These are phyloP conservation scores for Zizania palustris DNA, from an alignment of 202 grass and related monocot species.

Conservation along the genomic window DNA sequence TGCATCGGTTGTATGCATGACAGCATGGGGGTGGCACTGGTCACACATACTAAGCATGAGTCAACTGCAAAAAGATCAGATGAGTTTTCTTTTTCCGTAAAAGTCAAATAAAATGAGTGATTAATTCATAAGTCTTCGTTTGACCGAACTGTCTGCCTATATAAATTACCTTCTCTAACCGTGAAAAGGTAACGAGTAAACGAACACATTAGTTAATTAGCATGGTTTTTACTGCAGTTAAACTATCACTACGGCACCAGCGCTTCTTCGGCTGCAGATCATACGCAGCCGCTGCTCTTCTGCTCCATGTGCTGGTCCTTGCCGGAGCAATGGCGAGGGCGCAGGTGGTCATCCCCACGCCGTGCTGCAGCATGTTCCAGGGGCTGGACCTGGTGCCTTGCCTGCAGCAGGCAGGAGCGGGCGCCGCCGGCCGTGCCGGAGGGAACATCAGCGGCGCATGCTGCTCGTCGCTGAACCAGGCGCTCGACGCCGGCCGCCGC, in stretches of 20 bases:
- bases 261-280: slow-evolving; percentile 5
- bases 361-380: slow-evolving; percentile 35
- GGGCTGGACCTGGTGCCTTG: slow-evolving; percentile 41
- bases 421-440: not conserved
- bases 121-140: not conserved
- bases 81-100: not conserved
- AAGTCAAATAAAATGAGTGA: not conserved
- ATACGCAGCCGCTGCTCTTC: not conserved
- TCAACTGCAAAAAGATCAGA: slow-evolving; percentile 29
- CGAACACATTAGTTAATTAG: not conserved
- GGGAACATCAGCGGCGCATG: slow-evolving; percentile 44
- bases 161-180: slow-evolving; percentile 5
- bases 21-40: not conserved
- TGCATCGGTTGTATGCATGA: not conserved
- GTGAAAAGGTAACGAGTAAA: not conserved
- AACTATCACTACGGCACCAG: not conserved
- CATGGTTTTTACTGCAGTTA: not conserved
- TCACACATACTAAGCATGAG: slow-evolving; percentile 30
- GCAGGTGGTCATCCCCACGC: not conserved
- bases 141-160: not conserved
- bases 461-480: slow-evolving; percentile 45
- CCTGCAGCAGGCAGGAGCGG: slow-evolving; percentile 19
- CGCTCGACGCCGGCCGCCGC: slow-evolving; percentile 41
- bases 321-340: not conserved
- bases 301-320: slow-evolving; percentile 13